Conservation (phyloP, 257 asterid genomes). For the Buddleja alternifolia region DNA sequence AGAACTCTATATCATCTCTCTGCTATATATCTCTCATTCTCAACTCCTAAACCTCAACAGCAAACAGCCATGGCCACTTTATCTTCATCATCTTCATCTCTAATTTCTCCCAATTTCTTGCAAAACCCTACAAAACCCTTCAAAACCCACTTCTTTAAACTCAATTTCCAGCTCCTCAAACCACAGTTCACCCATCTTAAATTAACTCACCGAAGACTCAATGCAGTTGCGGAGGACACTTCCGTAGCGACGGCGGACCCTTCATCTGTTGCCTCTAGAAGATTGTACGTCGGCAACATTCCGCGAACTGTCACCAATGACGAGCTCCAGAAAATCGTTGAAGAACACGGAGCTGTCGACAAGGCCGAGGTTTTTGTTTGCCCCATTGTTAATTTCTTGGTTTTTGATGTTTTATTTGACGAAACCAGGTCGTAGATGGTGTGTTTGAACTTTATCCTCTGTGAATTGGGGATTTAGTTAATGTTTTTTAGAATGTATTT, state of each 20-base stretch:
- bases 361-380: conserved; percentile 71
- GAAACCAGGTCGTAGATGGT: background rate
- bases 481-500: too few species aligned
- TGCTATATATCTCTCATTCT: too few species aligned
- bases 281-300: conserved; percentile 82
- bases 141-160: conserved; percentile 34
- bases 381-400: background rate
- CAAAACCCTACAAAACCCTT: conserved; percentile 44
- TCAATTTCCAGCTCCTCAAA: conserved; percentile 37
- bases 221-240: conserved; percentile 63
- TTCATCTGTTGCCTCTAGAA: conserved; percentile 59
- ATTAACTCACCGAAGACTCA: conserved; percentile 35
- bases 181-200: conserved; percentile 38
- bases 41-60: too few species aligned
- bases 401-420: background rate
- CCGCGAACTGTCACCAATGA: conserved; percentile 75
- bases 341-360: conserved; percentile 81
- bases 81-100: conserved; percentile 53
- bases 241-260: conserved; percentile 65
- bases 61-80: conserved; percentile 43
- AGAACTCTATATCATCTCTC: too few species aligned
- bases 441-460: too few species aligned
- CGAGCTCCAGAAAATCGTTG: conserved; percentile 70
- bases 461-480: too few species aligned
- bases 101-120: conserved; percentile 44